phyloP scores from a whole-genome alignment of 2,329 filamentous ascomycete species.

The Allantophomopsis cytisporea region DNA sequence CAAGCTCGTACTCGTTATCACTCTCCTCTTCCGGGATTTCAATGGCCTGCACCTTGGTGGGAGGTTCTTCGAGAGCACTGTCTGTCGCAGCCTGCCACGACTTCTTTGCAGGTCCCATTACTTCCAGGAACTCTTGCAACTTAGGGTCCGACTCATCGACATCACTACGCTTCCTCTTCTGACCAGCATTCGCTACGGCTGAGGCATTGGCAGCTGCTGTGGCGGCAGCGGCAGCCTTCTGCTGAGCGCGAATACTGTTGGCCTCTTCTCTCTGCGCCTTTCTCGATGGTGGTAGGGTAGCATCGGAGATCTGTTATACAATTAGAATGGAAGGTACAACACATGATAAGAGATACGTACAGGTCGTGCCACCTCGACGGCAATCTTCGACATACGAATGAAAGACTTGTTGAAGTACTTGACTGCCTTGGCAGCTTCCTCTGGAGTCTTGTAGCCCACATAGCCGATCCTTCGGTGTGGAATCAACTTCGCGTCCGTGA shows the following conservation, averaged over 20 bases:
- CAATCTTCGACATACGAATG: conserved; percentile 90
- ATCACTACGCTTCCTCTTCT: conserved; percentile 54
- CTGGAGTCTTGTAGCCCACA: conserved; percentile 76
- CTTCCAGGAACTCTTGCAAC: conserved; percentile 71
- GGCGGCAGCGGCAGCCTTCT: conserved; percentile 10
- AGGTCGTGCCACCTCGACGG: conserved; percentile 75
- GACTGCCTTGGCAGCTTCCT: conserved; percentile 71
- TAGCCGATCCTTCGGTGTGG: conserved; percentile 86
- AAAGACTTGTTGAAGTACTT: conserved; percentile 94
- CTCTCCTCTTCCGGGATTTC: conserved; percentile 42
- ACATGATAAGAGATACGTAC: conserved; percentile 30
- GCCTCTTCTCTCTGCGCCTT: conserved; percentile 20
- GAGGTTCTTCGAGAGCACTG: conserved; percentile 21
- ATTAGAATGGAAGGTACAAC: not conserved
- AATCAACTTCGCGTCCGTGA: conserved; percentile 90
- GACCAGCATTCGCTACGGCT: conserved; percentile 7
- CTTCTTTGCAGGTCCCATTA: conserved; percentile 59
- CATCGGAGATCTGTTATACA: conserved; percentile 19
- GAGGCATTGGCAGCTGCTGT: conserved; percentile 17
- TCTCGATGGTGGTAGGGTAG: conserved; percentile 20
- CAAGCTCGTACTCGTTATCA: conserved; percentile 63
- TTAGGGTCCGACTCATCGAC: conserved; percentile 57
- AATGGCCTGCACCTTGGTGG: conserved; percentile 24
- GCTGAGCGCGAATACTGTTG: conserved; percentile 7
- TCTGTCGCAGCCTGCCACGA: conserved; percentile 42